Base-by-base conservation (phyloP, 495 filamentous ascomycete species). In the Lasiosphaeria ovina region DNA sequence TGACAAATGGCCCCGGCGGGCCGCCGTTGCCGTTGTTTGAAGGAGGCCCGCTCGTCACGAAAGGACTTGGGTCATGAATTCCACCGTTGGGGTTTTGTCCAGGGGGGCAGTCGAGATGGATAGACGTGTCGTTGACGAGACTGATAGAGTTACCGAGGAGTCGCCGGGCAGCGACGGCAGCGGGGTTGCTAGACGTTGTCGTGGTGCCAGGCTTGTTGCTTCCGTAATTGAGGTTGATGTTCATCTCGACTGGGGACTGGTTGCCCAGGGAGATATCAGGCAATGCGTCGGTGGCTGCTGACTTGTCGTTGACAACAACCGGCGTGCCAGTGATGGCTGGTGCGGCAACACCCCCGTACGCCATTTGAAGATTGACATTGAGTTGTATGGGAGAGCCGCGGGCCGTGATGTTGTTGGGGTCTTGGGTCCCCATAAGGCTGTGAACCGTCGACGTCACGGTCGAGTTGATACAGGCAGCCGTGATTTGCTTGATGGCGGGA, bases 381-480 rank as follows among this genome's bases (percentile, higher is more conserved):
- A 64, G 63, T 24, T 53, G 52, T 12, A 62, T 56, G 16, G 64
- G 54, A 35, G 58, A 57, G 33, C 40, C 52, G 3, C 52, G 65
- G 31, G 34, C 47, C 51, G 64, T 49, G 60, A 77, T 69, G 36
- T 64, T 69, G 61, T 74, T 76, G 51, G 73, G 73, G 0, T 66
- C 61, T 3, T 54, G 42, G 38, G 77, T 72, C 45, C 65, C 61
- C 54, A 74, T 73, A n/a, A 73, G 62, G 51, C 71, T 74, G 53
- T 62, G 58, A 4, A 61, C 51, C 5, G 59, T 57, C 40, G 69
- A 69, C 9, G 65, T 58, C 35, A 58, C 49, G 54, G 69, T 57
- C 59, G 69, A 67, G 49, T 75, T 75, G 76, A 73, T 74, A 61
- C 79, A 81, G n/a, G 54, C 36, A 3, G 50, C 54, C 31, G 59